These are phyloP conservation scores for Podospora tetraspora DNA, from an alignment of 495 filamentous ascomycete genomes.

Conservation along the genomic window DNA sequence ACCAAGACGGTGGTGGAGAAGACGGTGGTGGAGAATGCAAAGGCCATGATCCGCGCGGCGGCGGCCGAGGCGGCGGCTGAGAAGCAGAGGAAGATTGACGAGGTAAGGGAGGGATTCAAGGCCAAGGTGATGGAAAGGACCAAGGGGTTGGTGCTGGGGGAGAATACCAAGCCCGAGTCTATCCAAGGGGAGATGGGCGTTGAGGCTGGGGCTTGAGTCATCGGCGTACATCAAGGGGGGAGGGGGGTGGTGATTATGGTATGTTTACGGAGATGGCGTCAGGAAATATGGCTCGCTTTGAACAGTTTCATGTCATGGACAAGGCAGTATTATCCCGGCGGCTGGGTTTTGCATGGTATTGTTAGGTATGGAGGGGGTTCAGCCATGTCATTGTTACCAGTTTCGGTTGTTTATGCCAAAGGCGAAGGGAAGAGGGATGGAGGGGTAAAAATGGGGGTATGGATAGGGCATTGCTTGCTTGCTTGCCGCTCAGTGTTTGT, in stretches of 20 bases:
- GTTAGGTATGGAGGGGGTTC: neutral
- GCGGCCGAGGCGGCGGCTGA: slow-evolving; percentile 14
- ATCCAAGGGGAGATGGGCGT: neutral
- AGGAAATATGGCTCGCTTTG: neutral
- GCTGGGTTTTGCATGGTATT: neutral
- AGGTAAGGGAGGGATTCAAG: slow-evolving; percentile 15
- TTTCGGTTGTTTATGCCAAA: neutral
- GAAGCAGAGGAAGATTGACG: slow-evolving; percentile 7
- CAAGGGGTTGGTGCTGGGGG: neutral
- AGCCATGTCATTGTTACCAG: neutral
- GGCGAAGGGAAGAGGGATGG: neutral
- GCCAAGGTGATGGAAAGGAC: slow-evolving; percentile 14
- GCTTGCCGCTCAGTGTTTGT: neutral
- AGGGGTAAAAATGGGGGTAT: neutral
- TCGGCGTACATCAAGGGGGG: neutral
- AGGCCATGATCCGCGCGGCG: slow-evolving; percentile 20
- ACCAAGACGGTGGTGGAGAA: slow-evolving; percentile 16
- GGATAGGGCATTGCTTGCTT: neutral
- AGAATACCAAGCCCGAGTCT: neutral
- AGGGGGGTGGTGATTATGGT: neutral
- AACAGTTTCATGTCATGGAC: neutral
- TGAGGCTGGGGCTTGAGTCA: neutral
- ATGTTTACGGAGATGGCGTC: neutral
- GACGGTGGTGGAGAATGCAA: slow-evolving; percentile 28
- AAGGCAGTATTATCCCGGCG: neutral